These are phyloP conservation scores for Pseudopithomyces maydicus DNA, from an alignment of 2,329 filamentous ascomycete species.

Conservation along the genomic window DNA sequence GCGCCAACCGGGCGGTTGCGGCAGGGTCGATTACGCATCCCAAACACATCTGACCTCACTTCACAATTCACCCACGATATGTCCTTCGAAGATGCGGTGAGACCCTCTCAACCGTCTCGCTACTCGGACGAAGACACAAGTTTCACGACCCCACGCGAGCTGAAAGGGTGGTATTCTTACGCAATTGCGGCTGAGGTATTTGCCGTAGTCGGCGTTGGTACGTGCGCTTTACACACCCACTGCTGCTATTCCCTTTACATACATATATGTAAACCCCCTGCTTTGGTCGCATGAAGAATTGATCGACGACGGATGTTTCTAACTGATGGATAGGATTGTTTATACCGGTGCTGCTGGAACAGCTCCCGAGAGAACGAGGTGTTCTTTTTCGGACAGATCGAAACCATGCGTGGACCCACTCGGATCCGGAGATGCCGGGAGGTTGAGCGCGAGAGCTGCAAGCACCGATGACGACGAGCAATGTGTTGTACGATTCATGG, in stretches of 20 bases:
- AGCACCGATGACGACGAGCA: slow-evolving; percentile 50
- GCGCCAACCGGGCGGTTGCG: background rate
- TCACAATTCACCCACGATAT: slow-evolving; percentile 8
- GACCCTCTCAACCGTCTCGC: slow-evolving; percentile 12
- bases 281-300: too few relatives aligned
- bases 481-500: slow-evolving; percentile 79
- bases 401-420: slow-evolving; percentile 72
- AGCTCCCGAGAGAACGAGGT: slow-evolving; percentile 85
- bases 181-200: slow-evolving; percentile 91
- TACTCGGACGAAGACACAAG: slow-evolving; percentile 57
- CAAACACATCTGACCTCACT: slow-evolving; percentile 1
- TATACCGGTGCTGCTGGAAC: slow-evolving; percentile 89
- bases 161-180: slow-evolving; percentile 89
- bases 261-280: background rate
- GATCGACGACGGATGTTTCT: too few relatives aligned
- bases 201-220: slow-evolving; percentile 83
- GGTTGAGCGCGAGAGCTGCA: slow-evolving; percentile 19
- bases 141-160: slow-evolving; percentile 79
- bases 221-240: slow-evolving; percentile 31
- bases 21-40: background rate
- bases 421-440: slow-evolving; percentile 42
- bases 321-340: slow-evolving; percentile 70
- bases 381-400: slow-evolving; percentile 76
- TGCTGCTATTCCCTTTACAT: background rate
- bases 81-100: slow-evolving; percentile 23